Evolutionary conservation across 768 basidiomycete species (phyloP), one percentile per base, ranked within the genome.

Genomic region (Lentinula boryana): DNA sequence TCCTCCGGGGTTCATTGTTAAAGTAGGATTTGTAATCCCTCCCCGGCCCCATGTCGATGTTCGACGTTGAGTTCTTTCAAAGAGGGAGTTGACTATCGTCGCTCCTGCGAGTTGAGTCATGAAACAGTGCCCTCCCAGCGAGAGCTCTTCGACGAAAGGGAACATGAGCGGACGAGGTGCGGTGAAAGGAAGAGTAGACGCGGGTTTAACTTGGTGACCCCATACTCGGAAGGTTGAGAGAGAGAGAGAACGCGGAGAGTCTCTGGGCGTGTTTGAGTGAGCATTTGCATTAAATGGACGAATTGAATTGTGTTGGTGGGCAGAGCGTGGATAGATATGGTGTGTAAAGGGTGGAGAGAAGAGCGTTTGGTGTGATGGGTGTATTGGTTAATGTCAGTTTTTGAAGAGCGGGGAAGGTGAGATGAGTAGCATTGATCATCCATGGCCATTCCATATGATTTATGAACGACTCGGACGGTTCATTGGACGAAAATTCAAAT

Each of bases 331-430:
- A 91, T 78, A 60, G 81, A 84, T 59, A 91, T 78, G 2, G 79
- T 77, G 44, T 76, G 79, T 12, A 91, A 74, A 58, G 81, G 80
- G 12, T 78, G 78, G 74, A 91, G 83, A 1, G 89, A 86, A 0
- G 88, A 87, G 3, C 84, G 23, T 85, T 85, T 84, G 87, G 88
- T 70, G 85, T 87, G 77, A 91, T 90, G 0, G 90, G 88, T 4
- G 86, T 81, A 63, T 88, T 80, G 65, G 88, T 85, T 10, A 91
- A n/a, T n/a, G n/a, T n/a, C n/a, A n/a, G 74, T 31, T 77, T 76
- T 5, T 82, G 78, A 3, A 88, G 75, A 23, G 76, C 86, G 1
- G 88, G 88, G 13, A 90, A 76, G 9, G 43, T 35, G 1, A 43
- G 23, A 44, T 23, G n/a, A 4, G 54, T 9, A 48, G 71, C 63